These are phyloP conservation scores for Nemania sp. DNA, from an alignment of 2,329 filamentous ascomycete species.

Conservation along the genomic window DNA sequence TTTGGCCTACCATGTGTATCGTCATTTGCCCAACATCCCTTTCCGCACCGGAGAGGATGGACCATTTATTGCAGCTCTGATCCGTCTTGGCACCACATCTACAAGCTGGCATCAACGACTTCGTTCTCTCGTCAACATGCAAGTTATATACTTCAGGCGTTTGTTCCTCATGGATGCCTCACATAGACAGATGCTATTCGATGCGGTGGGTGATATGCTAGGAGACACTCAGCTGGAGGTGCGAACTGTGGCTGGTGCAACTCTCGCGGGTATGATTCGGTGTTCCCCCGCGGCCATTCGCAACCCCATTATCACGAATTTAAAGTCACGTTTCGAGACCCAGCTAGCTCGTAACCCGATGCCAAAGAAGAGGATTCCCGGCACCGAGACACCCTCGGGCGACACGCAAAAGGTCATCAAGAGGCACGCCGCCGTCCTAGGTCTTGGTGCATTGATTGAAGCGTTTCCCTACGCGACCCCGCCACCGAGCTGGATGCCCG, in stretches of 20 bases:
- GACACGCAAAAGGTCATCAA: constrained; percentile 77
- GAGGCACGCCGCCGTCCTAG: constrained; percentile 88
- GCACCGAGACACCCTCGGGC: constrained; percentile 72
- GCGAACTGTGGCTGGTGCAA: constrained; percentile 87
- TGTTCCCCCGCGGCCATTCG: constrained; percentile 86
- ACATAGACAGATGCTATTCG: constrained; percentile 81
- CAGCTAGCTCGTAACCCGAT: constrained; percentile 84
- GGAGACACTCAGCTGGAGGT: constrained; percentile 92
- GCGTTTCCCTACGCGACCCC: constrained; percentile 96
- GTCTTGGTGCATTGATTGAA: constrained; percentile 86
- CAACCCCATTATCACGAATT: constrained; percentile 72
- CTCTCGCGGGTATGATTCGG: constrained; percentile 94
- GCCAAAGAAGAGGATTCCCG: constrained; percentile 70
- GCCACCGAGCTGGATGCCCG: constrained; percentile 91
- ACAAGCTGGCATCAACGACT: constrained; percentile 94
- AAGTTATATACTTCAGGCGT: constrained; percentile 96
- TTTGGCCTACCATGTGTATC: constrained; percentile 94
- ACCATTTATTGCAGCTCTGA: constrained; percentile 81
- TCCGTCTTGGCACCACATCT: constrained; percentile 83
- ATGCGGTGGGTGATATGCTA: constrained; percentile 94
- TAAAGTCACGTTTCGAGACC: constrained; percentile 79
- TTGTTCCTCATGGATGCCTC: constrained; percentile 80
- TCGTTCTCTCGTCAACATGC: constrained; percentile 95
- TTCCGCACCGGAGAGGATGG: constrained; percentile 85
- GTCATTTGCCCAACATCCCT: constrained; percentile 92